Base-by-base conservation (phyloP, 768 basidiomycete genomes). In the Cyathus striatus region DNA sequence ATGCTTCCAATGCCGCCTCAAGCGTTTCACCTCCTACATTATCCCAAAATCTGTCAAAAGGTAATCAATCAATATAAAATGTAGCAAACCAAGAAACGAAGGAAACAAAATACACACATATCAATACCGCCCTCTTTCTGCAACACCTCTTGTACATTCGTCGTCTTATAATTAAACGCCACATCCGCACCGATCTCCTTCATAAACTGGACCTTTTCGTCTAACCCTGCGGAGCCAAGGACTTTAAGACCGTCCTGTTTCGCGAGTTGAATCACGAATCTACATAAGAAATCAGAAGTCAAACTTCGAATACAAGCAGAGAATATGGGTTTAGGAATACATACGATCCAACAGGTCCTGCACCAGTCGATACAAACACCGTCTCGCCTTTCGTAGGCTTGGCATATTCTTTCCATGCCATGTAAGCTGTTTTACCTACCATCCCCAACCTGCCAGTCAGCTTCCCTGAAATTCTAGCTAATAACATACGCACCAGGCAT, bases 161-260 rank as follows among this genome's bases (percentile, higher is more conserved):
- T 65, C 0, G 72, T 85, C 69, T 89, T 84, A 63, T 84, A 87
- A 58, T 88, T 86, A 65, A 86, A 86, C 0, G 71, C 78, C 5
- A 82, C 72, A 49, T 89, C 84, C 0, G 78, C 76, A 1, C 83
- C 86, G n/a, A 83, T 49, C 2, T 70, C 68, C 38, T 70, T 71
- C 60, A 83, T 60, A 52, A 74, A 83, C 4, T 66, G 56, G 6
- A 88, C 81, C 59, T 90, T 88, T 40, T 83, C 80, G 14, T 87
- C 82, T 0, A 76, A 75, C 1, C 87, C 83, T 0, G 83, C 80
- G 1, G 79, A 83, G 0, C 75, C 81, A 39, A 90, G 82, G 30
- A 88, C 86, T 50, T 80, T 83, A 18, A 72, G 53, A 2, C 75
- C 75, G n/a, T 74, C 69, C 0, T 51, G 48, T 40, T 79, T 78